Percentiles rank a stretch among this genome's conserved stretches.
These are phyloP conservation scores for Cyathus striatus DNA, from an alignment of 768 basidiomycete species.

Conservation along the genomic window DNA sequence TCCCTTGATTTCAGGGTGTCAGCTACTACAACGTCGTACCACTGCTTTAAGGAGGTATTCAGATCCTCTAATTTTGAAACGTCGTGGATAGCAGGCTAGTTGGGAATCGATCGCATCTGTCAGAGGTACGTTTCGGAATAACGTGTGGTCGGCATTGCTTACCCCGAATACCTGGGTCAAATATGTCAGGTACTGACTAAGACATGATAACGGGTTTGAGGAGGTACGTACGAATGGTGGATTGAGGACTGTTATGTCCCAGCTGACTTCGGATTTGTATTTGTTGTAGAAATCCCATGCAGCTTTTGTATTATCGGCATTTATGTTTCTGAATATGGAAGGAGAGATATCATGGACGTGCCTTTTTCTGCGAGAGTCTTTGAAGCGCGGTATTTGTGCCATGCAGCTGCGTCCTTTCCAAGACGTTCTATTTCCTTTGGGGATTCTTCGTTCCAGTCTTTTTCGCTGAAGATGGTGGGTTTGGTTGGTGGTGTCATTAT, in stretches of 20 bases:
- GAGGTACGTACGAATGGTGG: slow-evolving; percentile 45
- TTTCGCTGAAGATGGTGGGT: slow-evolving; percentile 35
- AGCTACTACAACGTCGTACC: slow-evolving; percentile 19
- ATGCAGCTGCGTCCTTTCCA: slow-evolving; percentile 34
- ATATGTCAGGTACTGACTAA: background rate
- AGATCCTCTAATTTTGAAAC: slow-evolving; percentile 25
- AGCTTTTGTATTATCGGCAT: slow-evolving; percentile 17
- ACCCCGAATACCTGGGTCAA: slow-evolving; percentile 24
- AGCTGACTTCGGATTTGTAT: slow-evolving; percentile 35
- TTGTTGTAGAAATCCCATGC: slow-evolving; percentile 37
- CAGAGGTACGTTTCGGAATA: no score
- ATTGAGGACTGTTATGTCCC: slow-evolving; percentile 50
- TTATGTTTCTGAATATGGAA: no score
- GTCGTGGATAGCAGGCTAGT: slow-evolving; percentile 38
- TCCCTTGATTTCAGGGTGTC: slow-evolving; percentile 14
- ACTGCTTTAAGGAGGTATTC: slow-evolving; percentile 29
- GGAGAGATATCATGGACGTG: no score
- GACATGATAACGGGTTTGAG: background rate
- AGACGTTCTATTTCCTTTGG: slow-evolving; percentile 39
- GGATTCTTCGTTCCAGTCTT: slow-evolving; percentile 57
- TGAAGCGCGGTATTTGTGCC: slow-evolving; percentile 51
- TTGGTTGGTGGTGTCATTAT: slow-evolving; percentile 23
- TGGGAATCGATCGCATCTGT: no score
- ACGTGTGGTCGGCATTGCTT: no score
- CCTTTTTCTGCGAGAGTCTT: slow-evolving; percentile 65